Evolutionary conservation across 2,329 filamentous ascomycete species (phyloP).

Genomic region (Apiospora aurea): DNA sequence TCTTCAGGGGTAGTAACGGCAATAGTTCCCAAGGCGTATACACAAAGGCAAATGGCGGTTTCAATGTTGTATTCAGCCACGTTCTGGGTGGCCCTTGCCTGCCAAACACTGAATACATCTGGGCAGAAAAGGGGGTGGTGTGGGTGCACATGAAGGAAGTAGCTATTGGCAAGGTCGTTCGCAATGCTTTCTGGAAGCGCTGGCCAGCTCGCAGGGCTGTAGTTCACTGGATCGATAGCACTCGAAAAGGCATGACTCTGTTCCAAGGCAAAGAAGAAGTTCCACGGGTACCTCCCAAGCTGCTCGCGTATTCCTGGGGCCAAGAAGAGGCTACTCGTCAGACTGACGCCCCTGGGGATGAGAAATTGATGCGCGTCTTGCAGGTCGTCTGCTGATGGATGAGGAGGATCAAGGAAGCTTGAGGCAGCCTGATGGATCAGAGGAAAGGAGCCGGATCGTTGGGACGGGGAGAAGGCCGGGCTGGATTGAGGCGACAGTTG

Average conservation of each 20-base stretch:
- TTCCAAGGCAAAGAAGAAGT: conserved; percentile 46
- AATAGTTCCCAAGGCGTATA: conserved; percentile 46
- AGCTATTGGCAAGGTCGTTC: conserved; percentile 39
- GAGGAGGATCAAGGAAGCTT: conserved; percentile 32
- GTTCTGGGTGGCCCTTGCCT: conserved; percentile 36
- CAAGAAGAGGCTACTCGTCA: conserved; percentile 44
- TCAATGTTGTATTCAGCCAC: conserved; percentile 38
- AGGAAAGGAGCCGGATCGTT: conserved; percentile 35
- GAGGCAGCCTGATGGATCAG: conserved; percentile 32
- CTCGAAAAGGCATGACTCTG: conserved; percentile 41
- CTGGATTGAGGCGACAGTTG: conserved; percentile 35
- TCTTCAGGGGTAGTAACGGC: conserved; percentile 30
- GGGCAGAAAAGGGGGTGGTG: conserved; percentile 45
- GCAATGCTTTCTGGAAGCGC: conserved; percentile 37
- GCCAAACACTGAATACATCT: conserved; percentile 40
- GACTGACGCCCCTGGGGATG: conserved; percentile 45
- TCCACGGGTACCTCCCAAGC: conserved; percentile 42
- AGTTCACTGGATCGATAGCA: conserved; percentile 39
- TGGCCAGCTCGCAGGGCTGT: conserved; percentile 37
- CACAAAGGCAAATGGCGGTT: conserved; percentile 45
- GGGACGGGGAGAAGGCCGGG: conserved; percentile 34
- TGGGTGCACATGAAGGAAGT: conserved; percentile 46
- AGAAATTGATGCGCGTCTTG: conserved; percentile 45
- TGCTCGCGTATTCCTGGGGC: conserved; percentile 43
- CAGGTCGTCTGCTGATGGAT: conserved; percentile 32